Base-by-base conservation (phyloP, 2,329 filamentous ascomycete genomes). In the Pseudocercospora ulei region DNA sequence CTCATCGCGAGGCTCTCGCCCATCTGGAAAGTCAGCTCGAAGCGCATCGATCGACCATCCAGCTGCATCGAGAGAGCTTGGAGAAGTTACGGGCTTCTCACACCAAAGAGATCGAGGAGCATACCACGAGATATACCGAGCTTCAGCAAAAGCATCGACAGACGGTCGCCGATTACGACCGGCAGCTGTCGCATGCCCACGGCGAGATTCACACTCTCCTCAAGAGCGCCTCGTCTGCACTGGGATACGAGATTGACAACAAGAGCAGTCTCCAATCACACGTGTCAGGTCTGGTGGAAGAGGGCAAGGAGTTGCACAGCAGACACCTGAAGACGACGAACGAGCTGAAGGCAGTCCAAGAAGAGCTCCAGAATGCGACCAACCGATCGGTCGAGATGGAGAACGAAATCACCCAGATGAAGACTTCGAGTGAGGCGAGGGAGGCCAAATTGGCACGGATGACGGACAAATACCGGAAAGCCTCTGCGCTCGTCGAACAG, bases 401-500 rank as follows among this genome's bases (percentile, higher is more conserved):
- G 50, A 55, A 51, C 29, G 62, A 66, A 43, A 55, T 68, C 22
- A 61, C 57, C 11, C 65, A 70, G 49, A 55, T 70, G 12, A 67
- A 66, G 52, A 44, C 53, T 12, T 59, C 66, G 48, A 68, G 75
- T 46, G 68, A 75, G 35, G 67, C 72, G 43, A 71, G 71, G 38
- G 60, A 75, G 25, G 68, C 68, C 45, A 73, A 76, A 51, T 66
- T 79, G 14, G 68, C 72, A 46, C 66, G 66, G 47, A 65, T 77
- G 39, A 67, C 64, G 13, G 65, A 68, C 9, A 75, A 75, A 64
- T 93, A 92, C 69, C 80, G 85, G 67, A 95, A 93, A 71, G 92
- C 90, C 62, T 82, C 83, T 26, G 78, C 85, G 13, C 70, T 98
- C 7, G 84, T 98, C 5, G 85, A 96, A 60, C 88, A 98, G 64